phyloP scores from a whole-genome alignment of 495 filamentous ascomycete species.

The Hypoxylon fragiforme region DNA sequence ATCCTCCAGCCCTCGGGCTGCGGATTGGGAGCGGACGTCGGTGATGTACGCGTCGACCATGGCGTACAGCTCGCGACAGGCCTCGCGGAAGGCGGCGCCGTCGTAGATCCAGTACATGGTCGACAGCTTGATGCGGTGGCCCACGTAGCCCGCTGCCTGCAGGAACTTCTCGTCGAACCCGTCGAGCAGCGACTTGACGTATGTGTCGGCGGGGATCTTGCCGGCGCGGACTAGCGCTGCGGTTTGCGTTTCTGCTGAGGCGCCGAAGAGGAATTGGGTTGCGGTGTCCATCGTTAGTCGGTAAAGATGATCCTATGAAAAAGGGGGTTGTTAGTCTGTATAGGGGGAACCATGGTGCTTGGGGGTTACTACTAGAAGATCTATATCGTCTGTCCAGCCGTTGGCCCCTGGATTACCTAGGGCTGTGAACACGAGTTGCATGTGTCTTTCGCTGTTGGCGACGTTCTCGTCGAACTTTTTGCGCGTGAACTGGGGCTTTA shows the following conservation, averaged over 20 bases:
- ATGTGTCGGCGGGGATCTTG: slow-evolving; percentile 15
- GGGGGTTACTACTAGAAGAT: slow-evolving; percentile 3
- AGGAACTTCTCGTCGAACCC: slow-evolving; percentile 30
- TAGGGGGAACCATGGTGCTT: not conserved
- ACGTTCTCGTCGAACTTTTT: slow-evolving; percentile 6
- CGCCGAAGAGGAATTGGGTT: slow-evolving; percentile 67
- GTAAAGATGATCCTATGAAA: slow-evolving; percentile 7
- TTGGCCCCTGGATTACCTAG: not conserved
- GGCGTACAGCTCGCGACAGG: slow-evolving; percentile 5
- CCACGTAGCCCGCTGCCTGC: slow-evolving; percentile 3
- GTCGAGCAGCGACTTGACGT: slow-evolving; percentile 26
- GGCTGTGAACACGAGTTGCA: slow-evolving; percentile 9
- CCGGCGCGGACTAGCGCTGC: slow-evolving; percentile 13
- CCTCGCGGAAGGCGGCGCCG: not conserved
- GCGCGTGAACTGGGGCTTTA: slow-evolving; percentile 11
- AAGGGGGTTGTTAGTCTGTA: not conserved
- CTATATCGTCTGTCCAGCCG: slow-evolving; percentile 11
- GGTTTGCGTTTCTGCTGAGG: slow-evolving; percentile 29
- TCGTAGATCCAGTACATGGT: slow-evolving; percentile 19
- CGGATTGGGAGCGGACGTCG: slow-evolving; percentile 3
- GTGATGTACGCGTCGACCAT: slow-evolving; percentile 17
- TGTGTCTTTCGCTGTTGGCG: slow-evolving; percentile 11
- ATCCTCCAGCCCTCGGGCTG: slow-evolving; percentile 10
- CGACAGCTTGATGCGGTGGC: slow-evolving; percentile 12
- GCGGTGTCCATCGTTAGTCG: slow-evolving; percentile 63